phyloP scores from a whole-genome alignment of 208 protist genomes.

The Polymyxa betae region DNA sequence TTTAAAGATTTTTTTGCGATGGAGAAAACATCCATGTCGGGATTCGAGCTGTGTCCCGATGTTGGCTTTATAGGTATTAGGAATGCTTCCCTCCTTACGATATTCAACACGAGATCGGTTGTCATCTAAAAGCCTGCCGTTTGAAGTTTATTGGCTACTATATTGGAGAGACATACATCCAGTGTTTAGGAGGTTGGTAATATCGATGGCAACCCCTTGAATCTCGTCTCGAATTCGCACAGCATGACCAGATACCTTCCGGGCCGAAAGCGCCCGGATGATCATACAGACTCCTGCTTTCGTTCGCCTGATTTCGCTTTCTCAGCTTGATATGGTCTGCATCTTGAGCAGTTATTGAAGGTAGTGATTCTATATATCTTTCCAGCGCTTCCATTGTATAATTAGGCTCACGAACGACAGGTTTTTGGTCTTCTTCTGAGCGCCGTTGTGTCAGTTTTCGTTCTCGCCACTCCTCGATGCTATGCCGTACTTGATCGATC shows the following conservation, averaged over 20 bases:
- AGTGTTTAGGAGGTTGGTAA: not conserved
- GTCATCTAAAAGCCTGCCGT: too few species aligned
- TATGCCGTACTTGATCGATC: not conserved
- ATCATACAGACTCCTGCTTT: not conserved
- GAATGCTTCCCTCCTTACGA: too few species aligned
- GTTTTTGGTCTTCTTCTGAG: not conserved
- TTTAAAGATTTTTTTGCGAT: too few species aligned
- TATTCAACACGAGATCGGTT: too few species aligned
- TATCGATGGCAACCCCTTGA: not conserved
- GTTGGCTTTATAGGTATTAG: too few species aligned
- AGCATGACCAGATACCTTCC: conserved; percentile 10
- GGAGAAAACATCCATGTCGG: too few species aligned
- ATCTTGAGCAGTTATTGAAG: not conserved
- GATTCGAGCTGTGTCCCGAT: too few species aligned
- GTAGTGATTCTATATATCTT: not conserved
- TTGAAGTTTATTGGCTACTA: not conserved
- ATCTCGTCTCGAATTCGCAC: not conserved
- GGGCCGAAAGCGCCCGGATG: not conserved
- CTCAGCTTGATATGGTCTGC: not conserved
- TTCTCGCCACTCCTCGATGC: not conserved
- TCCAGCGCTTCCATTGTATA: not conserved
- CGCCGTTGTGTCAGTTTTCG: too few species aligned
- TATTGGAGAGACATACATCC: conserved; percentile 33
- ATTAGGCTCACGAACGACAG: not conserved
- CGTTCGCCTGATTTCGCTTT: not conserved